phyloP scores from a whole-genome alignment of 768 basidiomycete species.

The Kwoniella sp. region DNA sequence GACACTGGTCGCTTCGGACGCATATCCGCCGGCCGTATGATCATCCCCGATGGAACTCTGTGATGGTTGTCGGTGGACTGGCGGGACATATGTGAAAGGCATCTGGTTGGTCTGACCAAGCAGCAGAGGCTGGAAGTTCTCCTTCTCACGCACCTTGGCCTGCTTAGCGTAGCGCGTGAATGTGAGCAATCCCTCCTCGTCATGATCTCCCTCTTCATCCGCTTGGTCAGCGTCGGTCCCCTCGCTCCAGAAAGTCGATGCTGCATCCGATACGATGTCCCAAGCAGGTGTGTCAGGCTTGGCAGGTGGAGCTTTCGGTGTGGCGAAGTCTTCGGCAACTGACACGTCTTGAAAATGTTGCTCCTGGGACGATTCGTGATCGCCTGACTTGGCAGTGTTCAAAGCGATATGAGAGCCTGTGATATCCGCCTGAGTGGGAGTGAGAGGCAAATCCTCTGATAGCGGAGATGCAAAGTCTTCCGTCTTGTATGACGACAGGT shows the following conservation, averaged over 20 bases:
- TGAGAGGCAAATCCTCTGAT: not conserved
- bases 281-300: slow-evolving; percentile 3
- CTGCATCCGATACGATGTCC: slow-evolving; percentile 10
- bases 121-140: slow-evolving; percentile 4
- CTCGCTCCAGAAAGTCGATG: slow-evolving; percentile 9
- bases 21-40: slow-evolving; percentile 4
- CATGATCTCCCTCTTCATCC: slow-evolving; percentile 8
- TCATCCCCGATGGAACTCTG: slow-evolving; percentile 9
- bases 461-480: slow-evolving; percentile 1
- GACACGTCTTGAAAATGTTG: too few species aligned
- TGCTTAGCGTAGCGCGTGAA: too few species aligned
- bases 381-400: too few species aligned
- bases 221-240: slow-evolving; percentile 7
- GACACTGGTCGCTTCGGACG: slow-evolving; percentile 13
- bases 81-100: slow-evolving; percentile 24
- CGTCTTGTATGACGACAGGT: slow-evolving; percentile 5
- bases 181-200: too few species aligned
- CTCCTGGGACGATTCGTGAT: too few species aligned
- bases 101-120: slow-evolving; percentile 28
- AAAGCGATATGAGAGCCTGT: too few species aligned
- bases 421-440: too few species aligned
- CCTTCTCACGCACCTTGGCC: too few species aligned
- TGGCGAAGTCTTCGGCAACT: too few species aligned
- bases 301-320: too few species aligned
- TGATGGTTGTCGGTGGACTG: slow-evolving; percentile 1